Conservation (phyloP, 164 flowering plant genomes). For the Piper betle region DNA sequence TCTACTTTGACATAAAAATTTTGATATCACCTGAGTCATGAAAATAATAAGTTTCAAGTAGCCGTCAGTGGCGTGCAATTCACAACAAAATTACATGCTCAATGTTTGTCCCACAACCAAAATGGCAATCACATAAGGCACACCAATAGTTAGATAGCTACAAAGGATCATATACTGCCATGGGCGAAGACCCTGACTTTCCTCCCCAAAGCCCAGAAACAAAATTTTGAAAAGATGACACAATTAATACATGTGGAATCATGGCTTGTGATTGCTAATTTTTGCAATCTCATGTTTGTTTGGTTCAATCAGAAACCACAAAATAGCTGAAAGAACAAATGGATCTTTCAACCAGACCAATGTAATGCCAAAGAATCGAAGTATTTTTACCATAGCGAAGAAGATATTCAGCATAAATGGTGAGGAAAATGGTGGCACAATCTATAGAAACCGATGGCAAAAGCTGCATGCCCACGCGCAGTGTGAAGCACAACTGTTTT, state of each 20-base stretch:
- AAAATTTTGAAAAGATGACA: background rate
- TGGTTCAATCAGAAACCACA: background rate
- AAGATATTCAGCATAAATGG: background rate
- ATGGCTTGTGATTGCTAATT: background rate
- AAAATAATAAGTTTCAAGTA: no score
- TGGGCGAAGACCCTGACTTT: no score
- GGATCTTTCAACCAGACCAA: background rate
- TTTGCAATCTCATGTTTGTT: background rate
- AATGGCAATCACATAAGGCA: no score
- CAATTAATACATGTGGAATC: background rate
- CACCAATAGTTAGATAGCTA: no score
- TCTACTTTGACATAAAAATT: no score
- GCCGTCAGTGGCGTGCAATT: no score
- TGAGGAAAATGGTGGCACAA: background rate
- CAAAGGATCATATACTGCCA: no score
- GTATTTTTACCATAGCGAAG: background rate
- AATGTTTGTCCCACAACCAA: no score
- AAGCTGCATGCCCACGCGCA: background rate
- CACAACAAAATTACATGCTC: no score
- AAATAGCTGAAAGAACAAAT: background rate
- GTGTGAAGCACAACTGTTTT: background rate
- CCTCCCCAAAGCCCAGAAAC: background rate
- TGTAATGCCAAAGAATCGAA: background rate
- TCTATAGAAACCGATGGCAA: background rate
- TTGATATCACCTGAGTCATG: no score